These are phyloP conservation scores for Helicocarpus griseus DNA, from an alignment of 2,329 filamentous ascomycete genomes.

Conservation along the genomic window DNA sequence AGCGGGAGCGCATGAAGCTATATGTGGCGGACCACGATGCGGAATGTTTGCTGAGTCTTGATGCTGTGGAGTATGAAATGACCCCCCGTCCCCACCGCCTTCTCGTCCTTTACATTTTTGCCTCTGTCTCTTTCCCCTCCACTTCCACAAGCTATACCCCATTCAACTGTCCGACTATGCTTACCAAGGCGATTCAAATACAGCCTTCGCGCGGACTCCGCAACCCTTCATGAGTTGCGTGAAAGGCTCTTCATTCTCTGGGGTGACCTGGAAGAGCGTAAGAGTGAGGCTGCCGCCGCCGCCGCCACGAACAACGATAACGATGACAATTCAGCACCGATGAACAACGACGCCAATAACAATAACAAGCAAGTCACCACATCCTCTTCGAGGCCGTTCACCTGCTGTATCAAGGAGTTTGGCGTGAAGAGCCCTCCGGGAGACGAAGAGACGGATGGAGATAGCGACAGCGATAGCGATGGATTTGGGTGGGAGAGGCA, in stretches of 20 bases:
- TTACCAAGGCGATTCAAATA: not conserved
- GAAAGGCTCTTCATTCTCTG: constrained; percentile 70
- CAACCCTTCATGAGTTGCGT: constrained; percentile 45
- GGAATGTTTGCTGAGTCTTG: constrained; percentile 46
- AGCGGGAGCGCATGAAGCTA: constrained; percentile 51
- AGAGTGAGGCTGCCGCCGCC: constrained; percentile 22
- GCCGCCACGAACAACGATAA: not conserved
- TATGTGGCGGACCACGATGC: constrained; percentile 54
- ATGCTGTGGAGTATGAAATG: constrained; percentile 44
- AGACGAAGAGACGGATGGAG: constrained; percentile 24
- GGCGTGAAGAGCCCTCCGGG: constrained; percentile 39
- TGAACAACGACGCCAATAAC: too few relatives aligned
- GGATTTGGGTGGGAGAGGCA: constrained; percentile 50
- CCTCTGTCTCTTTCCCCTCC: constrained; percentile 1
- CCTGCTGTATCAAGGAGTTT: constrained; percentile 63
- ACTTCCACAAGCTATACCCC: not conserved
- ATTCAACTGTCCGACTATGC: not conserved
- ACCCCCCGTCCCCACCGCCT: too few relatives aligned
- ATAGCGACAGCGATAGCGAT: constrained; percentile 10
- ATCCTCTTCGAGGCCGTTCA: constrained; percentile 50
- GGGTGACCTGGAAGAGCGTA: constrained; percentile 73
- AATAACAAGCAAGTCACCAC: constrained; percentile 18
- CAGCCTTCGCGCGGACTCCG: constrained; percentile 48
- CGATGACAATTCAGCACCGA: not conserved
- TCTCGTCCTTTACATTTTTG: not conserved